Evolutionary conservation across 1,284 basidiomycete species (phyloP), one percentile per base, ranked within the genome.

Genomic region (Microbotryum violaceum): DNA sequence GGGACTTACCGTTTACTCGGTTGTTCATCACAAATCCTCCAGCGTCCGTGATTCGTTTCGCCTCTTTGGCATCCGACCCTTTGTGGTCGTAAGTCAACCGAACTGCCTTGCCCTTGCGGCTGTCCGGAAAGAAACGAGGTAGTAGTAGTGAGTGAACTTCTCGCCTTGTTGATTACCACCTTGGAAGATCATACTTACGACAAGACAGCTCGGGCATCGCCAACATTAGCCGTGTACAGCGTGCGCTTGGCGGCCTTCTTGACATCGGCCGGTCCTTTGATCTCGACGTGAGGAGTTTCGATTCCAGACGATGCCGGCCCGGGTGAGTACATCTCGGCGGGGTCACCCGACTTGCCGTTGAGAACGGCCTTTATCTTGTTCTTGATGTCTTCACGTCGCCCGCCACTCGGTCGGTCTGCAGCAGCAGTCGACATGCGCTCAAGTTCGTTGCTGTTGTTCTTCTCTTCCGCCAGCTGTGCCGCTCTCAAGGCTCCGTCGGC

Each of bases 21-120:
- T 94, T 93, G 73, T 96, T 96, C 88, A 98, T 88, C 25, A 99
- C 93, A 72, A 97, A 98, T 0, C 96, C 96, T 20, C 96, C 96
- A 0, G 96, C 94, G 73, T 97, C 94, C 54, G 84, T 92, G 75
- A 99, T 98, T 18, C 96, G 84, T 77, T 96, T 96, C 21, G 91
- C 92, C 77, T 99, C 96, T 74, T 94, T 91, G 71, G 87, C 87
- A 75, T 99, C 96, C 4, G 89, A 88, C 47, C 96, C 96, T 77
- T 99, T 99, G 80, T 99, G 96, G 74, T 98, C 96, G 75, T 99
- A 98, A 18, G 94, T 98, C 74, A 99, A 78, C 46, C 96, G 82
- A 2, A 98, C 85, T 1, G 92, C 96, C 72, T 85, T 87, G 23
- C 94, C 96, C 8, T 81, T 84, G 44, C 96, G 87, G 72, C 77